phyloP scores from a whole-genome alignment of 768 basidiomycete genomes.

The Auriscalpium orientale region DNA sequence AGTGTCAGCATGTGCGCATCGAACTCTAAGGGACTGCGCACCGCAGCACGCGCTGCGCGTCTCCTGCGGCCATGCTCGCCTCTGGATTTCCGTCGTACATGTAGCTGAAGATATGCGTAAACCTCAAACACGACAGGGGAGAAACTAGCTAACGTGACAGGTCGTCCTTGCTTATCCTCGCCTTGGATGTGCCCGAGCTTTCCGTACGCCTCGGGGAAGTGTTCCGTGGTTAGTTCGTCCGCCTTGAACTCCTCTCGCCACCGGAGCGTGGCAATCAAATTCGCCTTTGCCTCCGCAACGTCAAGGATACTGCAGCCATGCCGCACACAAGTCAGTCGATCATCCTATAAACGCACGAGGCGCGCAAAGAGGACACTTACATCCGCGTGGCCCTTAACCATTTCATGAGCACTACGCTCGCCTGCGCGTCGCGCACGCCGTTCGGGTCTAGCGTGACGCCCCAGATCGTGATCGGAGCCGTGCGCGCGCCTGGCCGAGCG shows the following conservation, averaged over 20 bases:
- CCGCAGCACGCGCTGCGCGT: constrained; percentile 71
- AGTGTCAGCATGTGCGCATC: no score
- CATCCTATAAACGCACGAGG: no score
- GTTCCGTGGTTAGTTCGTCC: constrained; percentile 48
- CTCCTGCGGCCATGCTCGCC: constrained; percentile 63
- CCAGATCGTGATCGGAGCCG: constrained; percentile 55
- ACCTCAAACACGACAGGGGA: constrained; percentile 17
- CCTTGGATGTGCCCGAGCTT: constrained; percentile 58
- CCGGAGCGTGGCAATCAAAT: constrained; percentile 59
- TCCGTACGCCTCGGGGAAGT: constrained; percentile 31
- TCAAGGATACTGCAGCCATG: constrained; percentile 38
- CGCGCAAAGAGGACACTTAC: not conserved
- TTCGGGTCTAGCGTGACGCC: constrained; percentile 62
- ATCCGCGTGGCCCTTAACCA: constrained; percentile 67
- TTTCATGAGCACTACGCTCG: constrained; percentile 74
- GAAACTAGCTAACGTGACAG: constrained; percentile 42
- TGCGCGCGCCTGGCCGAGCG: constrained; percentile 44
- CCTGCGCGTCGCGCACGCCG: constrained; percentile 47
- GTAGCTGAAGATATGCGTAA: not conserved
- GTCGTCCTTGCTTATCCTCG: constrained; percentile 63
- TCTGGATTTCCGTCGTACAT: constrained; percentile 56
- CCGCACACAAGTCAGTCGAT: no score
- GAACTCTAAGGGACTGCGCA: constrained; percentile 19
- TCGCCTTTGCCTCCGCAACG: constrained; percentile 45
- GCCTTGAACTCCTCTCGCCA: constrained; percentile 70